A percentile compares a stretch with the other conserved stretches of the same genome.
These are phyloP conservation scores for Fusarium tuaranense DNA, from an alignment of 2,329 filamentous ascomycete genomes.

Conservation along the genomic window DNA sequence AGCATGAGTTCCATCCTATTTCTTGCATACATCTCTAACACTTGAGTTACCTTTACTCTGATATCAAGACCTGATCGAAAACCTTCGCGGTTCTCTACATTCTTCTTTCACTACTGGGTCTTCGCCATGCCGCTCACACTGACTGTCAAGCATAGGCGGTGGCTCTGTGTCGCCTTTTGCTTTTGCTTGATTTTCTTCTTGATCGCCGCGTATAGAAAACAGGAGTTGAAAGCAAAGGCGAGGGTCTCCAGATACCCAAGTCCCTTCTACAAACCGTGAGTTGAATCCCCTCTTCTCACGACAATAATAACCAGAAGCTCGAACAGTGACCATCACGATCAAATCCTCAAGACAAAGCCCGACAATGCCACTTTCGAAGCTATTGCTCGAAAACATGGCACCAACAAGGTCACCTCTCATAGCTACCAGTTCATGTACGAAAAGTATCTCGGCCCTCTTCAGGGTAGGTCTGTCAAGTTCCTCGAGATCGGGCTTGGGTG, in stretches of 20 bases:
- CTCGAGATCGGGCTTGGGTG: slow-evolving; percentile 57
- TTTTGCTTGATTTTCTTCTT: neutral
- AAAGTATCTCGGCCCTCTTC: slow-evolving; percentile 49
- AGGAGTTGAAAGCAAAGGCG: neutral
- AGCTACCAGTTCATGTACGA: slow-evolving; percentile 56
- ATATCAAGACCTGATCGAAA: neutral
- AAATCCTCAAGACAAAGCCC: neutral
- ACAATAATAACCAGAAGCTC: neutral
- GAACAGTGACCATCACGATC: neutral
- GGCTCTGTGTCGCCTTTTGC: neutral
- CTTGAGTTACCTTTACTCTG: neutral
- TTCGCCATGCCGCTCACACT: neutral
- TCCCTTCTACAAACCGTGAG: neutral
- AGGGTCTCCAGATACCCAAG: neutral
- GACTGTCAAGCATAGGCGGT: neutral
- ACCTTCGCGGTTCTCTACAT: neutral
- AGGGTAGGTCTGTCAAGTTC: slow-evolving; percentile 51
- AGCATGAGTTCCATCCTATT: neutral
- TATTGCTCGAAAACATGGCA: slow-evolving; percentile 51
- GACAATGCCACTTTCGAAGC: slow-evolving; percentile 24
- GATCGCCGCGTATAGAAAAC: neutral
- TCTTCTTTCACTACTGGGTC: neutral
- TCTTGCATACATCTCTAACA: neutral
- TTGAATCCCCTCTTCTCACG: neutral
- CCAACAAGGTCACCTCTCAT: slow-evolving; percentile 54